Percentiles rank a stretch among this genome's conserved stretches.
Conservation (phyloP, 1,284 basidiomycete genomes). For the Hemileia vastatrix region DNA sequence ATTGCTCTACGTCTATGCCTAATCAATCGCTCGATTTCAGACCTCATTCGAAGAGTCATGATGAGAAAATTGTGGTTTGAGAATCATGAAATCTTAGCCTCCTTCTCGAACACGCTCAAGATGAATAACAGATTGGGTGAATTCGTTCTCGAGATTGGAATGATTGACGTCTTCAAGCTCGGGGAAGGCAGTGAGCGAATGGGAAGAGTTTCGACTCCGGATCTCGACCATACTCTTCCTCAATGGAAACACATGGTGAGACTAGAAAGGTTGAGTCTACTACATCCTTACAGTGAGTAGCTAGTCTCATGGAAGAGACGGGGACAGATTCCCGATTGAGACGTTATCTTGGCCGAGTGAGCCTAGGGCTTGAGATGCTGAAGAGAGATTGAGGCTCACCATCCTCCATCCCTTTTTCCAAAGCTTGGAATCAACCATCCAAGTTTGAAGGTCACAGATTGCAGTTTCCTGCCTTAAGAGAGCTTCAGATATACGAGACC, state of each 20-base stretch:
- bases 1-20: too few species aligned
- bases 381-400: too few species aligned
- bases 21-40: not conserved
- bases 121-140: not conserved
- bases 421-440: too few species aligned
- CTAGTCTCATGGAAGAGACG: too few species aligned
- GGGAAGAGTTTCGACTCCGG: not conserved
- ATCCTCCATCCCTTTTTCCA: too few species aligned
- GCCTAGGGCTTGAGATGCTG: too few species aligned
- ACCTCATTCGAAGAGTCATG: not conserved
- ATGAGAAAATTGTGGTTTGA: not conserved
- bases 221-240: not conserved
- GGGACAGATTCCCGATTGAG: too few species aligned
- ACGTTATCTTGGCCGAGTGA: too few species aligned
- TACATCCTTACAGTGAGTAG: too few species aligned
- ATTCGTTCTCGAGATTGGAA: not conserved
- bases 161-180: not conserved
- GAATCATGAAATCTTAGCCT: not conserved
- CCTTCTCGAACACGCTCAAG: not conserved
- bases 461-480: too few species aligned
- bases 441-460: too few species aligned
- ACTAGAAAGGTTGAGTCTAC: not conserved
- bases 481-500: too few species aligned
- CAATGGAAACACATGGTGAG: not conserved
- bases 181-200: not conserved